phyloP scores from a whole-genome alignment of 306 rosid genomes.

The Quercus alba region DNA sequence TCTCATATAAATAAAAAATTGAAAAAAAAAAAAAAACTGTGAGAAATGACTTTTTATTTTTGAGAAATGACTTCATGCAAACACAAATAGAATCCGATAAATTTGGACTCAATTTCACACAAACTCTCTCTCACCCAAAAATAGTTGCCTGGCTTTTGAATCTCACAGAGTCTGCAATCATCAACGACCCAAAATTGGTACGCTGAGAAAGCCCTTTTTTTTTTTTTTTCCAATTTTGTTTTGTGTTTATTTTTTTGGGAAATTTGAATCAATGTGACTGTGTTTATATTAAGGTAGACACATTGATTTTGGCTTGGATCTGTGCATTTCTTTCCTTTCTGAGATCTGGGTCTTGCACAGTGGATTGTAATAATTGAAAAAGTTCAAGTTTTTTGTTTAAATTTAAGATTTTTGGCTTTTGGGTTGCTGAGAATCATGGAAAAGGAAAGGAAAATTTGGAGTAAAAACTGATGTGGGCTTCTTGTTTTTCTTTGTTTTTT shows the following conservation, averaged over 20 bases:
- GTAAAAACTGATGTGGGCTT: constrained; percentile 17
- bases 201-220: constrained; percentile 52
- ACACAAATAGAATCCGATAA: constrained; percentile 36
- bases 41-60: constrained; percentile 3
- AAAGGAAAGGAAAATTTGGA: constrained; percentile 13
- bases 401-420: background rate
- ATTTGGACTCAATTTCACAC: constrained; percentile 43
- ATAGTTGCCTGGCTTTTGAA: constrained; percentile 39
- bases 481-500: background rate
- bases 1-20: background rate
- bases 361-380: constrained; percentile 12
- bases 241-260: background rate
- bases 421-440: constrained; percentile 22
- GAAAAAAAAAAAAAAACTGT: background rate
- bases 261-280: constrained; percentile 17
- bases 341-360: constrained; percentile 33
- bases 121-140: constrained; percentile 17
- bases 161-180: constrained; percentile 35
- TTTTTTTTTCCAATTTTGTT: background rate
- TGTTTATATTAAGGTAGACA: background rate
- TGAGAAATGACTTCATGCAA: constrained; percentile 3
- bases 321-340: constrained; percentile 19
- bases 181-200: constrained; percentile 30
- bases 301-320: constrained; percentile 45
- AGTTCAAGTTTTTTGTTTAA: background rate